Evolutionary conservation across 192 early-diverging fungal species (phyloP), one percentile per base, ranked within the genome.

Genomic region (Lobulomyces angularis): DNA sequence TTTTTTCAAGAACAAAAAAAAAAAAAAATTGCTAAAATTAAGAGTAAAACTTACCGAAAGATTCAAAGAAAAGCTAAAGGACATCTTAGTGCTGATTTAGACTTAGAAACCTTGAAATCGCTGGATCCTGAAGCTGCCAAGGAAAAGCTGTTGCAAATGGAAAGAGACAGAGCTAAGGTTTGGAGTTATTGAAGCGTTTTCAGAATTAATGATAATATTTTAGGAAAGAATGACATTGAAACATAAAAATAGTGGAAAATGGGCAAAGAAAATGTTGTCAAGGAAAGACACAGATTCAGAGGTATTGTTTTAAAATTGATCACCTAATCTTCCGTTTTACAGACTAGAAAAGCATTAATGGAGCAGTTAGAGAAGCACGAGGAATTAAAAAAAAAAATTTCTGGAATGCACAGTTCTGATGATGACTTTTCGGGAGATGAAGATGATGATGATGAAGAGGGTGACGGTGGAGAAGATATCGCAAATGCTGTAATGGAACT

Each of bases 191-290:
- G 34, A 21, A 19, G 28, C 30, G 0, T 19, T 7, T 49, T 16
- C n/a, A 41, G 34, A 17, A 23, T 27, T 2, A 41, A 19, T 17
- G 33, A 41, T 42, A 2, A 42, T 28, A 5, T 42, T 14, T 4
- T 65, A 84, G 53, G 92, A 94, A 56, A 83, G 95, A 14, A 86
- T 96, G 79, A 73, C 88, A 1, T 59, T 91, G 41, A 78, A 84
- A 17, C 92, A 95, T 61, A 94, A 94, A 61, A 89, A 87, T 53
- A 91, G 80, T 0, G 81, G 90, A 45, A 92, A 96, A 58, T 98
- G 95, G 95, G 90, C 92, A 18, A 86, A 83, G 46, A 70, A 81
- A 22, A 74, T 86, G 66, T 53, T 87, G 24, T 37, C 41, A 11
- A 16, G 56, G 26, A 43, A 51, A 12, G 53, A 55, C 34, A 41